Percentiles rank a stretch among this genome's conserved stretches.
Evolutionary conservation across 345 rosid genomes (phyloP).

Genomic region (Excoecaria cochinchinensis): DNA sequence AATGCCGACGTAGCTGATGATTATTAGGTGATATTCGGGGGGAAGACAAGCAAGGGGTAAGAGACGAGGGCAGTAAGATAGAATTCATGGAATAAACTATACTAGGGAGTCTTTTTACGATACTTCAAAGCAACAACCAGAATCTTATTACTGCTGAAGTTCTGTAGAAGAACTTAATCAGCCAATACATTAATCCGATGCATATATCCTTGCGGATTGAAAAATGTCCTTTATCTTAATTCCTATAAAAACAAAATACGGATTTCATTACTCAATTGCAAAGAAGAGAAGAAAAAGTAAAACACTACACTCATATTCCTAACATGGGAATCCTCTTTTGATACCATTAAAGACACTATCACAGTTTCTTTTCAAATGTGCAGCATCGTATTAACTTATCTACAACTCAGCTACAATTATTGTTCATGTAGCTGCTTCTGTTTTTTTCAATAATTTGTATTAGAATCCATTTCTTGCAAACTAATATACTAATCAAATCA

Average conservation of each 20-base stretch:
- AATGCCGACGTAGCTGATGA: conserved; percentile 4
- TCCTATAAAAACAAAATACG: neutral
- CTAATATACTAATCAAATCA: neutral
- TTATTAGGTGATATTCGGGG: conserved; percentile 9
- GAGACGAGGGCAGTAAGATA: conserved; percentile 24
- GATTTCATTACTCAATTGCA: neutral
- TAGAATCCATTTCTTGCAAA: neutral
- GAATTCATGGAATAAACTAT: conserved; percentile 39
- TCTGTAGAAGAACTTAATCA: neutral
- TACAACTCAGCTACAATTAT: neutral
- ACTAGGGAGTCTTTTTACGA: too few species aligned
- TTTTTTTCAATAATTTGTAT: neutral
- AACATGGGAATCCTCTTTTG: neutral
- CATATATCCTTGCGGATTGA: neutral
- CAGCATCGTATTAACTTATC: neutral
- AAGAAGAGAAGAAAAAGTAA: neutral
- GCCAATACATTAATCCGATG: neutral
- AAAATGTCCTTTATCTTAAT: neutral
- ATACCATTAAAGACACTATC: neutral
- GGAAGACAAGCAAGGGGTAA: conserved; percentile 22
- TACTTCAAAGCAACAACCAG: neutral
- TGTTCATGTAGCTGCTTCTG: neutral
- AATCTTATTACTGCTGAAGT: neutral
- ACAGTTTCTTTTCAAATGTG: neutral
- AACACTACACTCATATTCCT: neutral